Base-by-base conservation (phyloP, 78 protist genomes). In the Pigoraptor vietnamica region DNA sequence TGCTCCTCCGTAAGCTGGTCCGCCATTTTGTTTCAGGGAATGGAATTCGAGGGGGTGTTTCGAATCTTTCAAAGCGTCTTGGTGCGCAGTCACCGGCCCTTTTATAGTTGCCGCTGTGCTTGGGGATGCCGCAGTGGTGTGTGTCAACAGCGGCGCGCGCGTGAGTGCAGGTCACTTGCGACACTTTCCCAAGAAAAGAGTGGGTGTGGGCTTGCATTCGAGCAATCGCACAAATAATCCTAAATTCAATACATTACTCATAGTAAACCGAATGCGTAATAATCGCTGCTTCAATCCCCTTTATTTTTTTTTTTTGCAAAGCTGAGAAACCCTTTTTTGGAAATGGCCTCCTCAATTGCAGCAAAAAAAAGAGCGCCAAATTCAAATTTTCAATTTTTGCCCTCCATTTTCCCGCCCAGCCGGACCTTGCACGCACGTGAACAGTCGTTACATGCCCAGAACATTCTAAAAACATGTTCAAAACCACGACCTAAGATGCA, bases 1-100 rank as follows among this genome's bases (percentile, higher is more conserved):
- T 99, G 99, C 95, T 98, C 99, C 91, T 98, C 98, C 14, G 99
- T 94, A 25, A 96, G 95, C 82, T 94, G 94, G 87, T 95, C 96
- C 35, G 95, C 94, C 96, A 93, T 93, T 40, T 39, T 89, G 36
- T 29, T 34, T 39, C 29, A 38, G 37, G 83, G 36, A 88, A n/a
- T 29, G 14, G 37, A 88, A 82, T 21, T 23, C 81, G 81, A 56
- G 81, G n/a, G n/a, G n/a, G n/a, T n/a, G n/a, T n/a, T n/a, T n/a
- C n/a, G n/a, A n/a, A n/a, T n/a, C n/a, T n/a, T n/a, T n/a, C n/a
- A n/a, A n/a, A n/a, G n/a, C n/a, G n/a, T n/a, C n/a, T n/a, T n/a
- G n/a, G n/a, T n/a, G n/a, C n/a, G n/a, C n/a, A n/a, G n/a, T n/a
- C n/a, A n/a, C n/a, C n/a, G n/a, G n/a, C n/a, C 29, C 14, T 48